Percentiles rank a stretch among this genome's conserved stretches.
phyloP scores from a whole-genome alignment of 371 early-diverging fungal genomes.

The Apophysomyces variabilis region DNA sequence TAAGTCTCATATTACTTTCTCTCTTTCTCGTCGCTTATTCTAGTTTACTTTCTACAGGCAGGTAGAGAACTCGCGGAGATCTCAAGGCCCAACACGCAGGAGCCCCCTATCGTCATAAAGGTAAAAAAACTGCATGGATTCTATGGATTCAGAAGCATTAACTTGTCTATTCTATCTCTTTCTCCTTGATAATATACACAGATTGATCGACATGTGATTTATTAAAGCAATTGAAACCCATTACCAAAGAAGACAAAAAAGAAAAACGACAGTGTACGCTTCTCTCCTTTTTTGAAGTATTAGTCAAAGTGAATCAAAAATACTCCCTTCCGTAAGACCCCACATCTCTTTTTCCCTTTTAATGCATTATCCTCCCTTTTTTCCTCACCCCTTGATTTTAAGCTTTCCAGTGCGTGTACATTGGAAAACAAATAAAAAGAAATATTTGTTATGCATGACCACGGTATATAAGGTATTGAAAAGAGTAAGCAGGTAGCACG shows the following conservation, averaged over 20 bases:
- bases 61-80: conserved; percentile 88
- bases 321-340: conserved; percentile 4
- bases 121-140: conserved; percentile 13
- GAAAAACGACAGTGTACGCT: neutral
- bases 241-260: neutral
- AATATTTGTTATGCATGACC: neutral
- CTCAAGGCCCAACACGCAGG: conserved; percentile 75
- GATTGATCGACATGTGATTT: conserved; percentile 19
- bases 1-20: conserved; percentile 27
- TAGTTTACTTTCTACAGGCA: conserved; percentile 50
- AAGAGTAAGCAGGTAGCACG: too few species aligned
- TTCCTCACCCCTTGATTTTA: neutral
- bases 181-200: neutral
- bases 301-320: neutral
- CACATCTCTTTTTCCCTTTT: neutral
- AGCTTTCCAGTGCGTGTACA: conserved; percentile 1
- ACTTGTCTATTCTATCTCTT: neutral
- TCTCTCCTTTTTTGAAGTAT: conserved; percentile 9
- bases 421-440: neutral
- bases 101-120: conserved; percentile 86
- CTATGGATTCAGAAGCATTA: too few species aligned
- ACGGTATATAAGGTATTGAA: too few species aligned
- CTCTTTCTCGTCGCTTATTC: conserved; percentile 12
- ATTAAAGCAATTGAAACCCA: conserved; percentile 14
- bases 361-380: neutral